These are phyloP conservation scores for Thielaviopsis punctulata DNA, from an alignment of 2,329 filamentous ascomycete genomes.

Conservation along the genomic window DNA sequence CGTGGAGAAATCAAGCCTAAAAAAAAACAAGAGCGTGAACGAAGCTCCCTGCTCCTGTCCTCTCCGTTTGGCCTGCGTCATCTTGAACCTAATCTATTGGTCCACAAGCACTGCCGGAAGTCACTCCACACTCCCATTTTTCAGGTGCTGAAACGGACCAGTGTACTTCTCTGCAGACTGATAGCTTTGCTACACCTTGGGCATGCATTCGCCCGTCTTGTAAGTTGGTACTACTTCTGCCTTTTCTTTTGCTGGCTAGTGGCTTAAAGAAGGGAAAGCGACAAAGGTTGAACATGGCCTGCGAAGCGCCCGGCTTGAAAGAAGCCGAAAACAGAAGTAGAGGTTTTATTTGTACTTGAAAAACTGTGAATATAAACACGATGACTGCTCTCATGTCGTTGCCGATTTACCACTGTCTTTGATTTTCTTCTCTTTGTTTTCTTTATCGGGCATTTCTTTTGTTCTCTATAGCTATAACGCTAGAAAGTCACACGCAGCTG, in stretches of 20 bases:
- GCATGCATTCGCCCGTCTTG: background rate
- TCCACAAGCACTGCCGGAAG: background rate
- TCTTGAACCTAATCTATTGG: background rate
- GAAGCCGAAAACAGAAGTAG: background rate
- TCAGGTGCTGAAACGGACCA: background rate
- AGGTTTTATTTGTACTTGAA: background rate
- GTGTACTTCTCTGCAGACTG: background rate
- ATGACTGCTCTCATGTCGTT: background rate
- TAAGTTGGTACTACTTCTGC: background rate
- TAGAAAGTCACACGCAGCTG: too few species aligned
- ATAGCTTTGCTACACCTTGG: background rate
- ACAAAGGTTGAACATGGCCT: background rate
- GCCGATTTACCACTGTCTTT: slow-evolving; percentile 14
- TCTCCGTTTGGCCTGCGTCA: background rate
- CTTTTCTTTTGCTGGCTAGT: background rate
- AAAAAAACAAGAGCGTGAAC: background rate
- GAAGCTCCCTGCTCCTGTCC: background rate
- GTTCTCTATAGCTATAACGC: background rate
- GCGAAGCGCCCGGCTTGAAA: background rate
- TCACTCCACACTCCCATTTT: background rate
- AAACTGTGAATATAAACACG: background rate
- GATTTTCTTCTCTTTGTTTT: slow-evolving; percentile 8
- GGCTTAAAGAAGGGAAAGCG: too few species aligned
- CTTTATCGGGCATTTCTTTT: background rate
- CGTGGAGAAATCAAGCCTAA: background rate